A percentile compares a stretch with the other conserved stretches of the same genome.
phyloP scores from a whole-genome alignment of 164 flowering plant species.

The Annona squamosa region DNA sequence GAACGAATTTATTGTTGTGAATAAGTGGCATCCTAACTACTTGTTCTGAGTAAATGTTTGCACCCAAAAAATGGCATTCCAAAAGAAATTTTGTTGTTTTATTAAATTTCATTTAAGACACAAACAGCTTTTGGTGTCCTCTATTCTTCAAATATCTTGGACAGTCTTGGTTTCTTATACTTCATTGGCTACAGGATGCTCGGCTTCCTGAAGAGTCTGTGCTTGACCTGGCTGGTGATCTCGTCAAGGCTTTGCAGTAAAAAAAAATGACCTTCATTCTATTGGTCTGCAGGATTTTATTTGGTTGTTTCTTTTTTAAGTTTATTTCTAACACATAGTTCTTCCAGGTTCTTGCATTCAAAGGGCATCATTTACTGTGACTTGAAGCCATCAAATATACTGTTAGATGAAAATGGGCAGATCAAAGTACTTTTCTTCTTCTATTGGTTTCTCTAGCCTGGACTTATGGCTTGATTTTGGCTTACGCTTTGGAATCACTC shows the following conservation, averaged over 20 bases:
- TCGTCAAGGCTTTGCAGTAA: slow-evolving; percentile 76
- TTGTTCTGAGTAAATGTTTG: neutral
- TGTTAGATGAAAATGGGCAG: slow-evolving; percentile 88
- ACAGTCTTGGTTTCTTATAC: neutral
- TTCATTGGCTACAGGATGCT: slow-evolving; percentile 47
- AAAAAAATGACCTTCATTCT: slow-evolving; percentile 9
- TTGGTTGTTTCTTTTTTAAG: slow-evolving; percentile 3
- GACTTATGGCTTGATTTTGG: neutral
- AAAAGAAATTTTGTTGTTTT: too few species aligned
- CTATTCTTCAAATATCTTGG: neutral
- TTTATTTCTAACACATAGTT: slow-evolving; percentile 2
- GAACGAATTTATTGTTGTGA: neutral
- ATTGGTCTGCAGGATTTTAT: neutral
- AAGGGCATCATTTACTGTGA: slow-evolving; percentile 92
- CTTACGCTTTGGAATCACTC: neutral
- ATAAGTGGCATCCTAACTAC: neutral
- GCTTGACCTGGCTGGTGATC: slow-evolving; percentile 64
- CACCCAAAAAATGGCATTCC: neutral
- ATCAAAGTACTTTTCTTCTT: slow-evolving; percentile 53
- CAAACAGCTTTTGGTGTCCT: too few species aligned
- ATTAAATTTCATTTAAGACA: too few species aligned
- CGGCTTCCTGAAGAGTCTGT: slow-evolving; percentile 94
- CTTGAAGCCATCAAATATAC: slow-evolving; percentile 89
- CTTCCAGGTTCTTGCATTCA: slow-evolving; percentile 77
- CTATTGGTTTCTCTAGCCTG: neutral